Evolutionary conservation across 2,329 filamentous ascomycete genomes (phyloP), one percentile per base, ranked within the genome.

Genomic region (Lasiodiplodia hormozganensis): DNA sequence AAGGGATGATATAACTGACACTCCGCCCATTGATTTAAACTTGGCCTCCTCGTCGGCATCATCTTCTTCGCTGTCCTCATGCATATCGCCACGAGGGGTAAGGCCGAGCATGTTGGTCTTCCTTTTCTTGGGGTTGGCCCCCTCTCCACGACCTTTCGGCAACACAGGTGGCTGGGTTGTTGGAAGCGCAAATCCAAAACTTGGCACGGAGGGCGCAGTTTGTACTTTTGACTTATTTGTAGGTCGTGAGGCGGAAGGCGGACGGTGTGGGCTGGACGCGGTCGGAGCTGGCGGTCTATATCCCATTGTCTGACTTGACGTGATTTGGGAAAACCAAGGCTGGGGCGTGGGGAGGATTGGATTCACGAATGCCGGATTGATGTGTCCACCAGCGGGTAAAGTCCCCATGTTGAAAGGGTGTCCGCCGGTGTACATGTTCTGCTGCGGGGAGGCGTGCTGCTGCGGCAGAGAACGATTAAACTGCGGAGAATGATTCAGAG

Each of bases 51-150:
- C 92, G 73, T 94, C 91, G 67, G 88, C 83, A 70, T 91, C 87
- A 66, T 90, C 88, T 58, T 91, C 89, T 68, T 91, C 90, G 4
- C 86, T 85, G 7, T 75, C 73, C 1, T 73, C 52, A 53, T 67
- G 72, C 2, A 72, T 68, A 11, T 71, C 86, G 72, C 88, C 86
- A 34, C 87, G 87, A 18, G 90, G 89, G 10, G 89, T 92, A 60
- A 94, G 83, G 40, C 92, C 92, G 28, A 94, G 84, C 1, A 89
- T 89, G 72, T 92, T 92, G 49, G 88, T 88, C 81, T 89, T 90
- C 68, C 89, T 87, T 82, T 90, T 91, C 83, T 92, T 92, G 78
- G 89, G 90, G 43, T 71, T 71, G 16, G 68, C 67, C 25, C 14
- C 40, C 8, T 52, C 25, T 18, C 18, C 10, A 21, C 7, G n/a